These are phyloP conservation scores for Curvularia sp. DNA, from an alignment of 2,329 filamentous ascomycete species.

Conservation along the genomic window DNA sequence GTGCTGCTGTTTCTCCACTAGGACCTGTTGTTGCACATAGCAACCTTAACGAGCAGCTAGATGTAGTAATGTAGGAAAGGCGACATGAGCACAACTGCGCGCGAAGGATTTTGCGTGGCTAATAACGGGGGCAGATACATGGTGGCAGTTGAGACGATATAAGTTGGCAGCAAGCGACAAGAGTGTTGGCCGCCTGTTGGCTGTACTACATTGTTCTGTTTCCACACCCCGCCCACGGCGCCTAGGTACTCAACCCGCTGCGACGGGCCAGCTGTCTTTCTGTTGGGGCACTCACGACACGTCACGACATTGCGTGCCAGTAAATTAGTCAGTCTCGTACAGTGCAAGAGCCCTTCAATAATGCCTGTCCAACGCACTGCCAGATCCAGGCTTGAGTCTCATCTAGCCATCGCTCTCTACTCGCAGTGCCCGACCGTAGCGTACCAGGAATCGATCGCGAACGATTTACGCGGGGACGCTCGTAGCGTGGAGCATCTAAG, in stretches of 20 bases:
- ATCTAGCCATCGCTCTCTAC: no score
- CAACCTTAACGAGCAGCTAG: not conserved
- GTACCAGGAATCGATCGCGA: conserved; percentile 5
- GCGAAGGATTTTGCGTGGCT: not conserved
- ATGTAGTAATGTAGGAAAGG: not conserved
- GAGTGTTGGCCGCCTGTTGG: not conserved
- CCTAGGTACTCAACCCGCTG: not conserved
- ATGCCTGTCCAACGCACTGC: no score
- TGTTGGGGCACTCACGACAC: no score
- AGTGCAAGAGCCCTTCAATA: no score
- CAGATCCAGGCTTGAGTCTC: no score
- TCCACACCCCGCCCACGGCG: not conserved
- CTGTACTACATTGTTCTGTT: not conserved
- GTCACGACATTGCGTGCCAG: no score
- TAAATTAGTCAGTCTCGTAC: no score
- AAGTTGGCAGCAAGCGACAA: not conserved
- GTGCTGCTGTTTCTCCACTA: no score
- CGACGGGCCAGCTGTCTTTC: no score
- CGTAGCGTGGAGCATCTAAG: not conserved
- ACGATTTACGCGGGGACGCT: conserved; percentile 1
- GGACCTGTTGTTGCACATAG: no score
- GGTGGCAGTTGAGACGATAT: not conserved
- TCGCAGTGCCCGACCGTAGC: no score
- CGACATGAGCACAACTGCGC: not conserved
- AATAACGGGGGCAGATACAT: not conserved